phyloP scores from a whole-genome alignment of 1,284 basidiomycete genomes.

The Polyporus tsugae region DNA sequence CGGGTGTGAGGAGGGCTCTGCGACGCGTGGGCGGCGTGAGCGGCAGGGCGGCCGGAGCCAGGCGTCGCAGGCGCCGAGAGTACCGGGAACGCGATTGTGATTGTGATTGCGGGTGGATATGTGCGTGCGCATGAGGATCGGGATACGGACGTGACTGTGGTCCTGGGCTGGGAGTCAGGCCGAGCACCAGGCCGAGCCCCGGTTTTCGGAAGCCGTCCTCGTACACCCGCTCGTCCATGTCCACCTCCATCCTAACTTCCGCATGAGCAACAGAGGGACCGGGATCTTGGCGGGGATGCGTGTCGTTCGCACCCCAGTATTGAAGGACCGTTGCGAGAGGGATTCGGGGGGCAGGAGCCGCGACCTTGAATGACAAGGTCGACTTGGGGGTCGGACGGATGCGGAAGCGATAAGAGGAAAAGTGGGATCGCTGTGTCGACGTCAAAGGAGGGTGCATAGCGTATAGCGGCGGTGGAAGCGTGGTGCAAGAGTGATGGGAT shows the following conservation, averaged over 20 bases:
- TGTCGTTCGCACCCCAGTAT: constrained; percentile 24
- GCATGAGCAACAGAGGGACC: constrained; percentile 11
- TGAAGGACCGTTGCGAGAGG: constrained; percentile 26
- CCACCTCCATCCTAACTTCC: constrained; percentile 17
- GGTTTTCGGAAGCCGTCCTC: constrained; percentile 10
- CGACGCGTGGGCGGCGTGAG: constrained; percentile 28
- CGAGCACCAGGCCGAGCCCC: constrained; percentile 28
- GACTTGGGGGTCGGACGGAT: constrained; percentile 20
- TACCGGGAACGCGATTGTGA: constrained; percentile 29
- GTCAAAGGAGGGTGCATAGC: constrained; percentile 28
- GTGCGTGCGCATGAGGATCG: constrained; percentile 12
- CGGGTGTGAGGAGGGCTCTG: constrained; percentile 17
- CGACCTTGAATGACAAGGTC: constrained; percentile 26
- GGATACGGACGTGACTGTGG: constrained; percentile 18
- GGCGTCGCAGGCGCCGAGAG: constrained; percentile 32
- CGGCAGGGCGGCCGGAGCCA: constrained; percentile 32
- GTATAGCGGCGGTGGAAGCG: constrained; percentile 20
- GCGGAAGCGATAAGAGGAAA: constrained; percentile 21
- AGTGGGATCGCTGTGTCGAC: constrained; percentile 20
- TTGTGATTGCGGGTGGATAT: constrained; percentile 11
- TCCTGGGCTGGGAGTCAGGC: constrained; percentile 20
- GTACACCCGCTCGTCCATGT: constrained; percentile 5
- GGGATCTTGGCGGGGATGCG: constrained; percentile 17
- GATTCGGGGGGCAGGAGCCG: constrained; percentile 27
- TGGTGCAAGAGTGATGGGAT: constrained; percentile 16